Base-by-base conservation (phyloP, 352 stramenopile species). In the Phytophthora constricta region DNA sequence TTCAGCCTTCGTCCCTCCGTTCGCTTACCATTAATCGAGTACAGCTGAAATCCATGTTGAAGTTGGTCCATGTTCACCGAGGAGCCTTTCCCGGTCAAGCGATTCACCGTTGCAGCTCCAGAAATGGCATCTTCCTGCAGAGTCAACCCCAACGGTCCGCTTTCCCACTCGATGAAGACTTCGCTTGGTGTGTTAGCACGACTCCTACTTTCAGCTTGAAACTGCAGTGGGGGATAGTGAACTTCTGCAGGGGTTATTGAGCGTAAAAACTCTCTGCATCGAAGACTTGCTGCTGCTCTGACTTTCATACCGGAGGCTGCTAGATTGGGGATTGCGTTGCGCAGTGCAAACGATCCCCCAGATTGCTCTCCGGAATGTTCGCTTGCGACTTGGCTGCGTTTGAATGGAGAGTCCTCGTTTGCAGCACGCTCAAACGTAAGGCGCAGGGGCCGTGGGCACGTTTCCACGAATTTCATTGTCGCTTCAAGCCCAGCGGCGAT, bases 81-180 rank as follows among this genome's bases (percentile, higher is more conserved):
- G 0, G 62, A 74, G 0, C 84, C 82, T 58, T 87, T 87, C n/a
- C 82, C 82, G n/a, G 84, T 92, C 49, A 92, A 74, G 14, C 84
- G 82, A 53, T 86, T 86, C 53, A 92, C 80, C 9, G 82, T n/a
- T 13, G 80, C 64, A 31, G 77, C 66, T 1, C 79, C 77, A 10
- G 78, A 82, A 47, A 85, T 80, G 28, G 68, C 51, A 27, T 90
- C 82, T 47, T 88, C 72, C 20, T 80, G 37, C 4, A 92, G 62
- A 16, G 82, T 86, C 31, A 92, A 42, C 0, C 84, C 84, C 1
- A 92, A 62, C 10, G 80, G 68, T 0, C 79, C 82, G 0, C 67
- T 37, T 10, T 55, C 65, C 84, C 84, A 92, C 47, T 86, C 66
- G 31, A 92, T 74, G 25, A 87, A 27, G 13, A 90, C 59, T 11